Base-by-base conservation (phyloP, 2,329 filamentous ascomycete genomes). In the Fusarium sp. region DNA sequence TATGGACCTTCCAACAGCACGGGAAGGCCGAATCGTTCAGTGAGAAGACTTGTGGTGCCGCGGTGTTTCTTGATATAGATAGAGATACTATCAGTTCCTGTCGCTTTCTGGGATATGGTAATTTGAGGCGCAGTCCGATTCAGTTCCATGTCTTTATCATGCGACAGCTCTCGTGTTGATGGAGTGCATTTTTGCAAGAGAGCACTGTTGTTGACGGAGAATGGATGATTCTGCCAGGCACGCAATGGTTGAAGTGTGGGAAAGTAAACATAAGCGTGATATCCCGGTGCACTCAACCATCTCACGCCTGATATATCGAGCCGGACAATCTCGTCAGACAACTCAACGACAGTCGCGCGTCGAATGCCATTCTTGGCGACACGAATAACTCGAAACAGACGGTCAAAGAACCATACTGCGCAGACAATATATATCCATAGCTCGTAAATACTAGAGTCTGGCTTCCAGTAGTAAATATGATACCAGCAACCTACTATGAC, bases 1-100 rank as follows among this genome's bases (percentile, higher is more conserved):
- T 38, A 38, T 38, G 34, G 34, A 7, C 34, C 18, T 10, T 38
- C 34, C 1, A 38, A 12, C 6, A 38, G 18, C 12, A 38, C 18
- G 3, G 34, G 34, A 38, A 38, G 18, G 18, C 4, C 4, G 18
- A 2, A 0, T n/a, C 34, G 3, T 7, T 12, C 0, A 0, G 6
- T n/a, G 10, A 38, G 34, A 2, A 38, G 34, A 38, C 34, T n/a
- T n/a, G 34, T 38, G 1, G 34, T 38, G 2, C 34, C 34, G 0
- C 6, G 18, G 18, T 38, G 34, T 12, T n/a, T 38, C 18, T 38
- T 38, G 10, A 38, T n/a, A 2, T 38, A 38, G 0, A n/a, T n/a
- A 0, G 34, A n/a, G 0, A 38, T 38, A 0, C 34, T n/a, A 4
- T 38, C 18, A 4, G 18, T 38, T 38, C 34, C 34, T n/a, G 34